Percentiles rank a stretch among this genome's conserved stretches.
phyloP scores from a whole-genome alignment of 768 basidiomycete species.

The Suillus cothurnatus region DNA sequence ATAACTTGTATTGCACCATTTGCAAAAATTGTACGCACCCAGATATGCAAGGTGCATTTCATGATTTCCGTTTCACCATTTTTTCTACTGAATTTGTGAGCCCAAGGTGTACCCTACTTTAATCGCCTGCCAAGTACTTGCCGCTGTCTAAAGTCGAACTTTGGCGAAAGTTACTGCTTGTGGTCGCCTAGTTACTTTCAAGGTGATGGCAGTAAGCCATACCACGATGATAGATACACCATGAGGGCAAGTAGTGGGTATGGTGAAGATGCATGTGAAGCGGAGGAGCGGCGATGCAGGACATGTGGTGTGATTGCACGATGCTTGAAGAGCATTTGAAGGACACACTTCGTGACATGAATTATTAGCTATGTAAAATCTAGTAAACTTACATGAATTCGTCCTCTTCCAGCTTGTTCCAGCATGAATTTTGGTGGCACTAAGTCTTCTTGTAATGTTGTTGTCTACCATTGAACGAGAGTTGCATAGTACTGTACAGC shows the following conservation, averaged over 20 bases:
- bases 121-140: neutral
- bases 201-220: neutral
- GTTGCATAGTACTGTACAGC: neutral
- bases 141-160: neutral
- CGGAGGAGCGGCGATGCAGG: constrained; percentile 16
- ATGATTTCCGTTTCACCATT: neutral
- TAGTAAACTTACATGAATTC: neutral
- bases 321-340: constrained; percentile 25
- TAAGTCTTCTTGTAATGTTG: neutral
- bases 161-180: neutral
- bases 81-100: neutral
- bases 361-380: neutral
- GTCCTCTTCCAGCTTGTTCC: neutral
- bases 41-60: neutral
- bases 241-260: neutral
- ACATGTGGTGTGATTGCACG: constrained; percentile 21
- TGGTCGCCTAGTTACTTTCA: neutral
- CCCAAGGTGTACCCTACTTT: neutral
- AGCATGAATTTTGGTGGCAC: neutral
- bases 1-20: neutral
- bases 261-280: constrained; percentile 17
- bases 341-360: constrained; percentile 21
- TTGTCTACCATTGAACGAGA: neutral
- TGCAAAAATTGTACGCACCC: neutral
- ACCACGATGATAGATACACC: neutral